Percentiles rank a stretch among this genome's conserved stretches.
Evolutionary conservation across 345 rosid species (phyloP).

Genomic region (Citrus glauca): DNA sequence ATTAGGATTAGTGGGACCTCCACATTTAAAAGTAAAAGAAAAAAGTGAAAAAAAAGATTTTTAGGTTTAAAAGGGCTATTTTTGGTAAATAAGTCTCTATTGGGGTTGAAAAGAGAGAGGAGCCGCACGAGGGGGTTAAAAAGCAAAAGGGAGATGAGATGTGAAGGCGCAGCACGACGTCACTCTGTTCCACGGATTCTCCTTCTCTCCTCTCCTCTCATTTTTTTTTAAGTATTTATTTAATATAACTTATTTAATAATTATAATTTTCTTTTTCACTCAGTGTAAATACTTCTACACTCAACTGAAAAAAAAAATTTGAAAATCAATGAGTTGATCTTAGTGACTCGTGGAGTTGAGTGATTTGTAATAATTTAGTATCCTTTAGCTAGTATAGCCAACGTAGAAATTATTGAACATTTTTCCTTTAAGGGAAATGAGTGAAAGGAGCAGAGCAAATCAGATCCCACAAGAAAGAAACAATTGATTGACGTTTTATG

Average conservation of each 20-base stretch:
- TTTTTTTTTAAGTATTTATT: background rate
- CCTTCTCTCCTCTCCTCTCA: background rate
- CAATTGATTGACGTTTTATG: background rate
- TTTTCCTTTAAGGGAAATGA: background rate
- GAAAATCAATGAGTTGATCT: background rate
- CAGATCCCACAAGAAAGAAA: background rate
- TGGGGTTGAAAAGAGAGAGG: background rate
- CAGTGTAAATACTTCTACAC: background rate
- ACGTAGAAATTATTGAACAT: background rate
- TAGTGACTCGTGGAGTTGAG: background rate
- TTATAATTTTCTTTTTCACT: background rate
- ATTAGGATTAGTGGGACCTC: too few species aligned
- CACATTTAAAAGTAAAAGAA: background rate
- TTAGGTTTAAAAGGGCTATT: background rate
- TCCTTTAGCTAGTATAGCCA: too few species aligned
- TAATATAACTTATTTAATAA: too few species aligned
- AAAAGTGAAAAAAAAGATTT: background rate
- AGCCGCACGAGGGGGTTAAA: slow-evolving; percentile 11
- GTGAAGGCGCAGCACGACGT: background rate
- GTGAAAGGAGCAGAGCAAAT: background rate
- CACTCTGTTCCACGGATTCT: slow-evolving; percentile 12
- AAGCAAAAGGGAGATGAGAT: background rate
- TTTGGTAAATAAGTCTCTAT: background rate
- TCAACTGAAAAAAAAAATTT: too few species aligned
- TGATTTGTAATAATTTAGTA: background rate